Base-by-base conservation (phyloP, 2,329 filamentous ascomycete species). In the Akanthomyces dipterigenus region DNA sequence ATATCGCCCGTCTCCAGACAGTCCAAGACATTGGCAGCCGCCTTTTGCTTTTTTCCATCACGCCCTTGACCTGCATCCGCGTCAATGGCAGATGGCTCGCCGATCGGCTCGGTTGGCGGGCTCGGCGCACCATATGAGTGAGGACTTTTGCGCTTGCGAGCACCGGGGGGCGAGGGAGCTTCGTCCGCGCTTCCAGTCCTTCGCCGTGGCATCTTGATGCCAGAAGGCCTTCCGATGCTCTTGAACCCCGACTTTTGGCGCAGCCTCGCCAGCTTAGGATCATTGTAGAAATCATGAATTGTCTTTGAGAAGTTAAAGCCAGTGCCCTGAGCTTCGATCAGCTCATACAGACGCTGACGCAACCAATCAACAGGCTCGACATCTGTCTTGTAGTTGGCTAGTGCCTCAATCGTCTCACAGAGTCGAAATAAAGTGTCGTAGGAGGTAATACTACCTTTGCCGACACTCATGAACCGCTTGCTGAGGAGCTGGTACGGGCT, bases 361-460 rank as follows among this genome's bases (percentile, higher is more conserved):
- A 85, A 72, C 83, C 82, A 86, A 28, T 84, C 77, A 3, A 82
- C 69, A 0, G 83, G 82, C 2, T 75, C 76, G 22, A 85, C 72
- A 42, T 82, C 79, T 5, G 84, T 75, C 34, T 77, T 75, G 61
- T 83, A 84, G 66, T 80, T 82, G 60, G 74, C 76, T 49, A 86
- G 72, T 67, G 84, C 81, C 3, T 78, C 76, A 31, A 84, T 73
- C 0, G 82, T 78, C 54, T 83, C 80, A 42, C 78, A 80, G 40
- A 86, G 70, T 3, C 83, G 79, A 66, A 81, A 84, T 3, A 85
- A 70, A 0, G 82, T 85, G 64, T 85, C 82, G 65, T 85, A 85
- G 43, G 80, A 80, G 16, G 73, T 77, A 42, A 77, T 76, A 46
- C 72, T 73, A 1, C 74, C 73, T 60, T 75, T 76, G 9, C 72